Conservation (phyloP, 2,329 filamentous ascomycete genomes). For the Fonsecaea nubica region DNA sequence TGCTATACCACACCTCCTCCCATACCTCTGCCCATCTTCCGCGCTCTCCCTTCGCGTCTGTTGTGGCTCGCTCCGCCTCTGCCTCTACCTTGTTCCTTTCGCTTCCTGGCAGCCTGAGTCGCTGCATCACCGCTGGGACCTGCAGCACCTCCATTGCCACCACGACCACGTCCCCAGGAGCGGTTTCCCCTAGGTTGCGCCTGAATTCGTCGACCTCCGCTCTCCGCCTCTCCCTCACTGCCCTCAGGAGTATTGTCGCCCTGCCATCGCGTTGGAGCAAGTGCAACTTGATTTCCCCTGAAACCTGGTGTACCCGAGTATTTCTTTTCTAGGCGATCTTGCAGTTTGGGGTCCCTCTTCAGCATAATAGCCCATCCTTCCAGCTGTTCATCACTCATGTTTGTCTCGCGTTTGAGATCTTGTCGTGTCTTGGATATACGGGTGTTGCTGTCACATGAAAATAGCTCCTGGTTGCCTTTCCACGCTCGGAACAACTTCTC, state of each 20-base stretch:
- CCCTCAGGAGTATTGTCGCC: constrained; percentile 32
- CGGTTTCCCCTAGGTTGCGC: constrained; percentile 25
- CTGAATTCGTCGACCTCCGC: constrained; percentile 29
- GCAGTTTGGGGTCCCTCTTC: constrained; percentile 70
- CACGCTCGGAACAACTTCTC: constrained; percentile 76
- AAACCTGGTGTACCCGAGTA: constrained; percentile 46
- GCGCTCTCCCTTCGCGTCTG: constrained; percentile 40
- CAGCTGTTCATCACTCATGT: constrained; percentile 90
- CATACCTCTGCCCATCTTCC: constrained; percentile 41
- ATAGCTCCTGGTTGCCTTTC: constrained; percentile 67
- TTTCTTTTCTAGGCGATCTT: constrained; percentile 73
- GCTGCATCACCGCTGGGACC: constrained; percentile 34
- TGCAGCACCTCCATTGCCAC: constrained; percentile 27
- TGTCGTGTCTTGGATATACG: constrained; percentile 68
- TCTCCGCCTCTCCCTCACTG: constrained; percentile 29
- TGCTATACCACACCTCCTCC: constrained; percentile 5
- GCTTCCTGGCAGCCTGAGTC: constrained; percentile 38
- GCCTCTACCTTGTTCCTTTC: constrained; percentile 40
- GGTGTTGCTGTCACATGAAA: constrained; percentile 74
- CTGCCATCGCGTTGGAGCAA: constrained; percentile 38
- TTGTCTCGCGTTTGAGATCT: constrained; percentile 74
- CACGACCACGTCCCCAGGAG: constrained; percentile 31
- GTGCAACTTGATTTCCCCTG: constrained; percentile 34
- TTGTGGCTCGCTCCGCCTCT: constrained; percentile 38
- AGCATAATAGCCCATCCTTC: constrained; percentile 96